These are phyloP conservation scores for Garcia nutans DNA, from an alignment of 345 rosid genomes.

Conservation along the genomic window DNA sequence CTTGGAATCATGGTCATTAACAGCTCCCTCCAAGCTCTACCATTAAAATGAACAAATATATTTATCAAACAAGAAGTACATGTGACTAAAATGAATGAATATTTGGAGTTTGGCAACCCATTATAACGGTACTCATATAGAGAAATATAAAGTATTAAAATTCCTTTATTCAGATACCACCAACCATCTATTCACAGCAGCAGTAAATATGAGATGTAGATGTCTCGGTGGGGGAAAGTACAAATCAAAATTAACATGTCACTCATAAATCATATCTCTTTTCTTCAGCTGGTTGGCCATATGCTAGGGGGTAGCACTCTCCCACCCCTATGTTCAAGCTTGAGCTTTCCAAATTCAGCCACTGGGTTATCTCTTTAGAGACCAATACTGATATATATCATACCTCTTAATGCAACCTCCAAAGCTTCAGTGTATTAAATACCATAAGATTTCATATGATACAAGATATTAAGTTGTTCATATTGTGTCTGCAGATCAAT, in stretches of 20 bases:
- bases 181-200: neutral
- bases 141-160: neutral
- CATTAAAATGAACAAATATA: conserved; percentile 18
- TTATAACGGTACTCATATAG: conserved; percentile 4
- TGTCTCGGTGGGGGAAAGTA: neutral
- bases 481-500: neutral
- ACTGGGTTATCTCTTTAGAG: neutral
- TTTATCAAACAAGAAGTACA: conserved; percentile 3
- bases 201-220: no score
- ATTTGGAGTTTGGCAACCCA: neutral
- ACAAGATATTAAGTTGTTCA: neutral
- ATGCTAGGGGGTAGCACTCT: neutral
- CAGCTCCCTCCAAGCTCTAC: conserved; percentile 53
- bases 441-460: neutral
- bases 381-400: neutral
- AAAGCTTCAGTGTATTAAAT: neutral
- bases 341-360: neutral
- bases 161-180: neutral
- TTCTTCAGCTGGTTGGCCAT: neutral
- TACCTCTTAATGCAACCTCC: neutral
- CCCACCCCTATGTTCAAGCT: neutral
- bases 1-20: conserved; percentile 42
- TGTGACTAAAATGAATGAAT: conserved; percentile 1
- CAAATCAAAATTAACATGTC: neutral
- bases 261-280: neutral